phyloP scores from a whole-genome alignment of 106 monocot species.

The Dendrobium huoshanense region DNA sequence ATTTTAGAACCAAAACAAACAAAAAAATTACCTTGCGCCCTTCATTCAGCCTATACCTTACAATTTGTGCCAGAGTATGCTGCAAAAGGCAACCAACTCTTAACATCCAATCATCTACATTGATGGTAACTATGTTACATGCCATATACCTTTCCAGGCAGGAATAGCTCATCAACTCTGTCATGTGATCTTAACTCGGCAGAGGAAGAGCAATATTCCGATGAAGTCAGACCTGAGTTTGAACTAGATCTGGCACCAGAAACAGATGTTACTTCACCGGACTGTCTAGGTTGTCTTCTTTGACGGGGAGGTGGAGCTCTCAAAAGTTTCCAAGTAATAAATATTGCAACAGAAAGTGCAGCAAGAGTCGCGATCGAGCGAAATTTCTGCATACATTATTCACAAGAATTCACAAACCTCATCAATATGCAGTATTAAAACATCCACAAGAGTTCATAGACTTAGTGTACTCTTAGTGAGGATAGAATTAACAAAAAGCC shows the following conservation, averaged over 20 bases:
- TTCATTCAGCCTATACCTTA: conserved; percentile 49
- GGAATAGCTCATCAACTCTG: conserved; percentile 50
- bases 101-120: background rate
- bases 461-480: background rate
- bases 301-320: conserved; percentile 41
- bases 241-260: conserved; percentile 20
- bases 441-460: background rate
- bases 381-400: conserved; percentile 30
- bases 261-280: conserved; percentile 13
- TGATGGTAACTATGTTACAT: conserved; percentile 3
- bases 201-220: conserved; percentile 39
- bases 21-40: conserved; percentile 45
- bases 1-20: background rate
- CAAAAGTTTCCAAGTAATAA: conserved; percentile 59
- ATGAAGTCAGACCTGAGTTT: conserved; percentile 14
- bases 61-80: conserved; percentile 51
- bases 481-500: background rate
- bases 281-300: conserved; percentile 37
- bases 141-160: conserved; percentile 33
- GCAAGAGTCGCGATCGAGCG: conserved; percentile 44
- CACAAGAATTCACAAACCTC: background rate
- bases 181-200: conserved; percentile 36
- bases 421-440: background rate
- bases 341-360: conserved; percentile 36
- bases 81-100: conserved; percentile 21